Percentiles rank a stretch among this genome's conserved stretches.
Conservation (phyloP, 768 basidiomycete species). For the Pleurotus eryngii region DNA sequence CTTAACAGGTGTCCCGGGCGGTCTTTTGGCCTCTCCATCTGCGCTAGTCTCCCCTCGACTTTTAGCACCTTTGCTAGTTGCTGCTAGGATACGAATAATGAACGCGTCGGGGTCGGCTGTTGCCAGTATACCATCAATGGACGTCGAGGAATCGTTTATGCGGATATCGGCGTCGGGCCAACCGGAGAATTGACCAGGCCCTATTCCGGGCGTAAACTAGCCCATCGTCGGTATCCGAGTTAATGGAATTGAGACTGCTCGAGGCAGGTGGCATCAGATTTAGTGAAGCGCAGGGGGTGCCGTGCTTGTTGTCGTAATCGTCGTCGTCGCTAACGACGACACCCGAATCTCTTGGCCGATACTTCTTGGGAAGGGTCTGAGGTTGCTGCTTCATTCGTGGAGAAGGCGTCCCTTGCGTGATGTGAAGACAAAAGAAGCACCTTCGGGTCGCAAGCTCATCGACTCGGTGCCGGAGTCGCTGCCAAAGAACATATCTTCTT, state of each 20-base stretch:
- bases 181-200: conserved; percentile 50
- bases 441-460: conserved; percentile 26
- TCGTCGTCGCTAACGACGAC: conserved; percentile 60
- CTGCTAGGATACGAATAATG: conserved; percentile 65
- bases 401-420: conserved; percentile 57
- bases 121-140: conserved; percentile 31
- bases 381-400: conserved; percentile 38
- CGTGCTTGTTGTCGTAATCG: conserved; percentile 9
- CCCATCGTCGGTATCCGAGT: conserved; percentile 53
- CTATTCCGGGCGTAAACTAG: conserved; percentile 66
- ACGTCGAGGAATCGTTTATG: conserved; percentile 28
- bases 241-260: conserved; percentile 57
- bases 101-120: conserved; percentile 54
- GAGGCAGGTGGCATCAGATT: conserved; percentile 54
- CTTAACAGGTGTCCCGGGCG: conserved; percentile 84
- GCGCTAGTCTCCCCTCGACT: background rate
- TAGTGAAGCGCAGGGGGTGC: conserved; percentile 17
- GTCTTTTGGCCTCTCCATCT: conserved; percentile 47
- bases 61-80: conserved; percentile 47
- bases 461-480: conserved; percentile 13
- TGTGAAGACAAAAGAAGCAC: conserved; percentile 55
- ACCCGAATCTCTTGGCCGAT: conserved; percentile 67
- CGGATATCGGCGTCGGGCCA: conserved; percentile 56
- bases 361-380: conserved; percentile 57
- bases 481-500: conserved; percentile 58